Percentiles rank a stretch among this genome's conserved stretches.
Conservation (phyloP, 2,329 filamentous ascomycete species). For the Ceratocystis colombiana region DNA sequence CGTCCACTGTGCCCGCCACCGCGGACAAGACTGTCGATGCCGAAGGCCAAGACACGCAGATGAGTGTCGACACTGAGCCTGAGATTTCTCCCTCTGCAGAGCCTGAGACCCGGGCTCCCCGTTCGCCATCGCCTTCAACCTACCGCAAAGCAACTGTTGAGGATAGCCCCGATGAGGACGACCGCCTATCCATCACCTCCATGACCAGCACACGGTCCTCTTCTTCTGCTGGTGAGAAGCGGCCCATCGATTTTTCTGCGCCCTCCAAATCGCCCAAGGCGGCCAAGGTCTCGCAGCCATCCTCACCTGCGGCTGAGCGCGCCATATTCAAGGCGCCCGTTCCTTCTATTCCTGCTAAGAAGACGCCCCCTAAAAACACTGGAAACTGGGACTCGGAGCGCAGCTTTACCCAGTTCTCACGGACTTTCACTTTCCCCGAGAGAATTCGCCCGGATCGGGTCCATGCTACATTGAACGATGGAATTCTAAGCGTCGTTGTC, state of each 20-base stretch:
- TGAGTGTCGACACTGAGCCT: not conserved
- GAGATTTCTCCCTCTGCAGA: slow-evolving; percentile 30
- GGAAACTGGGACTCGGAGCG: slow-evolving; percentile 39
- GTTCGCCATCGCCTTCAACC: slow-evolving; percentile 27
- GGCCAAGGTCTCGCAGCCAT: not conserved
- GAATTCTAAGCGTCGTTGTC: slow-evolving; percentile 52
- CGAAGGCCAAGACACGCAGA: not conserved
- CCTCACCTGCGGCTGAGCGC: not conserved
- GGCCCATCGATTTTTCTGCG: not conserved
- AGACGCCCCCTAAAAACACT: not conserved
- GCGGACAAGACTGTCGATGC: not conserved
- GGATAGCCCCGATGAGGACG: slow-evolving; percentile 41
- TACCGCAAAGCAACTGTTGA: slow-evolving; percentile 54
- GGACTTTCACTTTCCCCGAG: slow-evolving; percentile 56
- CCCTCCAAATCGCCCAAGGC: not conserved
- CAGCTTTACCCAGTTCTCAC: slow-evolving; percentile 55
- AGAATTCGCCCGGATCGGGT: slow-evolving; percentile 54
- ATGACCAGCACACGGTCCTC: slow-evolving; percentile 13
- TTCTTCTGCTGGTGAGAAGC: slow-evolving; percentile 26
- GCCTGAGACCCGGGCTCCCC: slow-evolving; percentile 31
- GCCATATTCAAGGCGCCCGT: slow-evolving; percentile 21
- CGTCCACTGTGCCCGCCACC: not conserved
- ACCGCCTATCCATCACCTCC: slow-evolving; percentile 13
- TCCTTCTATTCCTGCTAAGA: not conserved
- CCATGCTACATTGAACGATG: slow-evolving; percentile 52